Conservation (phyloP, 1,284 basidiomycete genomes). For the Amylostereum chailletii region DNA sequence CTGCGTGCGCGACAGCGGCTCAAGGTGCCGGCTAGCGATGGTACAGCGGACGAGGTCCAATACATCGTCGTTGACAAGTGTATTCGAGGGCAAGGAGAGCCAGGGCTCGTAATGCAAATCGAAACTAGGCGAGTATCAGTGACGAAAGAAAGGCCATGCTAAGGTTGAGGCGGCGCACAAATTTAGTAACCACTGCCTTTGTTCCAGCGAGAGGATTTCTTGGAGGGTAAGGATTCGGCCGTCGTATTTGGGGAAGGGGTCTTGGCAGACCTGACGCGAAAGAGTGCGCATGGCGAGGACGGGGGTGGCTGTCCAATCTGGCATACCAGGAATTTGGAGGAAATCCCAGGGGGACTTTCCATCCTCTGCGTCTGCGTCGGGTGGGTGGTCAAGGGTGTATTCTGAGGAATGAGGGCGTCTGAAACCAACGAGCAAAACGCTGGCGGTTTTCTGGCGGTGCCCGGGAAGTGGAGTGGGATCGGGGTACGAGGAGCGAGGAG, state of each 20-base stretch:
- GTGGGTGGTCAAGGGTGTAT: background rate
- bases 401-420: background rate
- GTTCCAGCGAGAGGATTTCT: constrained; percentile 26
- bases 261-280: constrained; percentile 18
- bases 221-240: constrained; percentile 7
- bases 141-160: background rate
- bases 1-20: constrained; percentile 22
- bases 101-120: constrained; percentile 34
- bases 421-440: background rate
- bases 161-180: constrained; percentile 22
- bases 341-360: constrained; percentile 26
- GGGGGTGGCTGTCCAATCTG: constrained; percentile 31
- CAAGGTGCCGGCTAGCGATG: constrained; percentile 30
- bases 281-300: constrained; percentile 30
- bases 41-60: constrained; percentile 31
- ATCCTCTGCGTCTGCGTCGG: background rate
- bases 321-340: constrained; percentile 22
- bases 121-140: constrained; percentile 22
- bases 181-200: constrained; percentile 26
- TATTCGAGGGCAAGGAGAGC: constrained; percentile 26
- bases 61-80: constrained; percentile 20
- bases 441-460: constrained; percentile 9
- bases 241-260: constrained; percentile 1
- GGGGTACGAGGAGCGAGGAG: constrained; percentile 9
- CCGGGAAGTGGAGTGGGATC: constrained; percentile 9